Base-by-base conservation (phyloP, 2,329 filamentous ascomycete genomes). In the Ceratocystis variospora region DNA sequence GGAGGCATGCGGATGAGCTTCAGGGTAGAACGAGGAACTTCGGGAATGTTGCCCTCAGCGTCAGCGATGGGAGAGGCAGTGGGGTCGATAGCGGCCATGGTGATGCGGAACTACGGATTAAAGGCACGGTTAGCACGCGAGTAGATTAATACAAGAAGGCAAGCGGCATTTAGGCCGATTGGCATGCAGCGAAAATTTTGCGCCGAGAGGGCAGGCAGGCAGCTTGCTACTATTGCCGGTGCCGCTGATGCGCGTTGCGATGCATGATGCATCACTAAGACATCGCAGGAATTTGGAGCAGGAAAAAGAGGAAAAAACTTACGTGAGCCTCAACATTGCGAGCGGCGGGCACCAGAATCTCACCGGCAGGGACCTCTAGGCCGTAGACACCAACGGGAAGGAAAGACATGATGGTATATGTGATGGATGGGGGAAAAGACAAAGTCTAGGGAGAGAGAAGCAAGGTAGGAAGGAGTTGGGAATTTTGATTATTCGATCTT, bases 51-150 rank as follows among this genome's bases (percentile, higher is more conserved):
- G 72, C 81, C 82, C 64, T 83, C 81, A 67, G 81, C 80, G 71
- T 87, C 85, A 68, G 81, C 80, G 75, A 90, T 83, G 45, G 86
- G 82, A 71, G 85, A 81, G 72, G 89, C 89, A 73, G 85, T 90
- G 67, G 94, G 94, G 75, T 99, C 93, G 75, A 99, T 87, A 70
- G 94, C 94, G 73, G 95, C 94, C 94, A 99, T 99, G 73, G 92
- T 97, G 74, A 99, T 90, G 76, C 90, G 90, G 79, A 96, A 95
- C 92, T 96, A 73, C 3, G 33, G 31, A 33, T 50, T 65, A 44
- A 33, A 25, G 41, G 25, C 62, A 62, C 63, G 55, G 69, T 78
- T 69, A 76, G 74, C 68, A 69, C 44, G 55, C 46, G 44, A 31
- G 33, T 37, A 22, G 28, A 17, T 31, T 59, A 50, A 31, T 17